Percentiles rank a stretch among this genome's conserved stretches.
These are phyloP conservation scores for Lactarius sp. DNA, from an alignment of 768 basidiomycete species.

Conservation along the genomic window DNA sequence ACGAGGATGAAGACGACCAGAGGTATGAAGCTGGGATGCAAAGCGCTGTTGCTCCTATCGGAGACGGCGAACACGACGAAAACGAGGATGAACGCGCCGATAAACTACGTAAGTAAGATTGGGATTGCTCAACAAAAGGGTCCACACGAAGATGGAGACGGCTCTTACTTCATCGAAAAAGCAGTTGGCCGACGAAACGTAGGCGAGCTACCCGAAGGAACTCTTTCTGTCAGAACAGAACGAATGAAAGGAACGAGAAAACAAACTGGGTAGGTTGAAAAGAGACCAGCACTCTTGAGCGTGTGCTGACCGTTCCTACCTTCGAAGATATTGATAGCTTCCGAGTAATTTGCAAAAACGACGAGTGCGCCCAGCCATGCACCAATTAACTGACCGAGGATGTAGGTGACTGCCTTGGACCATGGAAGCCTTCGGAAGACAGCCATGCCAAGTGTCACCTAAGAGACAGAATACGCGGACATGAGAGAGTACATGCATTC, in stretches of 20 bases:
- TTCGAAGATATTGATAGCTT: slow-evolving; percentile 60
- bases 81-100: slow-evolving; percentile 52
- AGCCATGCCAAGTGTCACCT: slow-evolving; percentile 69
- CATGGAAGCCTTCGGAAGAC: slow-evolving; percentile 71
- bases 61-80: slow-evolving; percentile 50
- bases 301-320: slow-evolving; percentile 53
- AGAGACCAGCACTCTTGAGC: slow-evolving; percentile 51
- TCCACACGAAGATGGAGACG: neutral
- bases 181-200: slow-evolving; percentile 39
- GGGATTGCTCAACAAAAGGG: neutral
- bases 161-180: slow-evolving; percentile 43
- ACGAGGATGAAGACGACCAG: slow-evolving; percentile 51
- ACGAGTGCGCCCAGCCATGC: slow-evolving; percentile 53
- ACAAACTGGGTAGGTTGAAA: slow-evolving; percentile 58
- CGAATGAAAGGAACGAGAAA: slow-evolving; percentile 2
- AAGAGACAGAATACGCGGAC: neutral
- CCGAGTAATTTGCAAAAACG: slow-evolving; percentile 59
- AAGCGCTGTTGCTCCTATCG: slow-evolving; percentile 48
- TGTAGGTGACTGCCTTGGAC: slow-evolving; percentile 70
- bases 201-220: slow-evolving; percentile 32
- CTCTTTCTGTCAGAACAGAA: neutral
- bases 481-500: neutral
- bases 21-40: slow-evolving; percentile 49
- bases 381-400: slow-evolving; percentile 59
- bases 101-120: slow-evolving; percentile 37